Conservation (phyloP, 1,284 basidiomycete species). For the Melampsora larici-populina region DNA sequence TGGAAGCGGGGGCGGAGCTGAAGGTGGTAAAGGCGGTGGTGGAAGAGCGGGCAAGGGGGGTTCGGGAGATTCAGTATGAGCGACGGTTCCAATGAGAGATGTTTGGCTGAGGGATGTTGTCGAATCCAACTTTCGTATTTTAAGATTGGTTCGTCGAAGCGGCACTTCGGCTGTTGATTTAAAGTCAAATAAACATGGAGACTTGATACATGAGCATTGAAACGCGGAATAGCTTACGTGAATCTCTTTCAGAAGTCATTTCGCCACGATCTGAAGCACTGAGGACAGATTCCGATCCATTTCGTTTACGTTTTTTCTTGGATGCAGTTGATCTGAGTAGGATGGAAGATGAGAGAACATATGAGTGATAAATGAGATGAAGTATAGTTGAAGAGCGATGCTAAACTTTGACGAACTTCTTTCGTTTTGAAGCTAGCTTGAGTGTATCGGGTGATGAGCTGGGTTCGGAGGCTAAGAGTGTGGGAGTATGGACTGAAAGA, state of each 20-base stretch:
- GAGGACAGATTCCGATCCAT: constrained; percentile 9
- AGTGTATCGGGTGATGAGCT: background rate
- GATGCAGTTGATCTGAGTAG: background rate
- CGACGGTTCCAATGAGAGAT: background rate
- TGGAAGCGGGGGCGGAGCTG: background rate
- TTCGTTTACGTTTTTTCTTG: constrained; percentile 31
- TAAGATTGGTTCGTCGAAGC: background rate
- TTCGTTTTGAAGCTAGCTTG: constrained; percentile 2
- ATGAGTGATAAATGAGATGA: background rate
- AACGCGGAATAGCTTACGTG: constrained; percentile 1
- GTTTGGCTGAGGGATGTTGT: background rate
- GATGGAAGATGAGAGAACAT: no score
- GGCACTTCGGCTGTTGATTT: background rate
- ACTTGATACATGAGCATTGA: background rate
- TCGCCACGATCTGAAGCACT: constrained; percentile 24
- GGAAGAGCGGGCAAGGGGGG: constrained; percentile 11
- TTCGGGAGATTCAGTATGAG: background rate
- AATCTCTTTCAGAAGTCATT: constrained; percentile 8
- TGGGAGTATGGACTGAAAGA: background rate
- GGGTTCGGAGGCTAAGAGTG: background rate
- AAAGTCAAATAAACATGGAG: background rate
- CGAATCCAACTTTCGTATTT: background rate
- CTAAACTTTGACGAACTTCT: constrained; percentile 28
- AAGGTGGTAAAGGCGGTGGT: constrained; percentile 29
- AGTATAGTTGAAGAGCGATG: constrained; percentile 38